phyloP scores from a whole-genome alignment of 768 basidiomycete species.

The Pisolithus tinctorius region DNA sequence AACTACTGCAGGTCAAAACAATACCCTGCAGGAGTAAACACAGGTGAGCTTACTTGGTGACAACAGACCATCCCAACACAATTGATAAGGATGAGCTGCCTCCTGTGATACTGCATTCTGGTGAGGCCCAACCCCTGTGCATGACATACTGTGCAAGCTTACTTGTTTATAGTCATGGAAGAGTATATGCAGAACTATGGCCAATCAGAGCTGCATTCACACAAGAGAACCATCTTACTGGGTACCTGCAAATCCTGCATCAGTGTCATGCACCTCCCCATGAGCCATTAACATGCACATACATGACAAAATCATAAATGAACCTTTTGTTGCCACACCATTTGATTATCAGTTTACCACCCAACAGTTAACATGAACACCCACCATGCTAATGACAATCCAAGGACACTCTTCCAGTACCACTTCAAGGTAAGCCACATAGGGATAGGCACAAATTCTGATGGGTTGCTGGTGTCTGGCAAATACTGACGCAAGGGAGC shows the following conservation, averaged over 20 bases:
- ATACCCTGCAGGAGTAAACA: constrained; percentile 45
- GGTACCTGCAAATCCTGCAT: constrained; percentile 39
- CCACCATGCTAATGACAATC: constrained; percentile 72
- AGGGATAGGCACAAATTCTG: constrained; percentile 69
- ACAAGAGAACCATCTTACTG: constrained; percentile 37
- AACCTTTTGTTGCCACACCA: constrained; percentile 36
- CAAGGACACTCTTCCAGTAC: constrained; percentile 68
- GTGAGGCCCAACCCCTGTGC: neutral
- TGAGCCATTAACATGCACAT: constrained; percentile 20
- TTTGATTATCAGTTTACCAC: neutral
- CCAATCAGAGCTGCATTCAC: constrained; percentile 2
- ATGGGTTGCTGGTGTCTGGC: constrained; percentile 62
- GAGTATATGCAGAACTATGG: constrained; percentile 74
- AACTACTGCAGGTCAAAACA: constrained; percentile 64
- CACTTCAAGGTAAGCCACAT: constrained; percentile 70
- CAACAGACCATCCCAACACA: constrained; percentile 78
- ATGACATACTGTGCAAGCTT: constrained; percentile 3
- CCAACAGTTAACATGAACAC: constrained; percentile 1
- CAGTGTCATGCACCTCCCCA: neutral
- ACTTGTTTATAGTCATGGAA: constrained; percentile 66
- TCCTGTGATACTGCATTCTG: constrained; percentile 48
- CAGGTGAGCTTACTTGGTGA: constrained; percentile 61
- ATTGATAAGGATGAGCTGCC: constrained; percentile 42
- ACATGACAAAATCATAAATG: constrained; percentile 77
- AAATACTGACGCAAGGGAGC: too few species aligned